Evolutionary conservation across 495 filamentous ascomycete genomes (phyloP), one percentile per base, ranked within the genome.

Genomic region (Hypomontagnella submonticulosa): DNA sequence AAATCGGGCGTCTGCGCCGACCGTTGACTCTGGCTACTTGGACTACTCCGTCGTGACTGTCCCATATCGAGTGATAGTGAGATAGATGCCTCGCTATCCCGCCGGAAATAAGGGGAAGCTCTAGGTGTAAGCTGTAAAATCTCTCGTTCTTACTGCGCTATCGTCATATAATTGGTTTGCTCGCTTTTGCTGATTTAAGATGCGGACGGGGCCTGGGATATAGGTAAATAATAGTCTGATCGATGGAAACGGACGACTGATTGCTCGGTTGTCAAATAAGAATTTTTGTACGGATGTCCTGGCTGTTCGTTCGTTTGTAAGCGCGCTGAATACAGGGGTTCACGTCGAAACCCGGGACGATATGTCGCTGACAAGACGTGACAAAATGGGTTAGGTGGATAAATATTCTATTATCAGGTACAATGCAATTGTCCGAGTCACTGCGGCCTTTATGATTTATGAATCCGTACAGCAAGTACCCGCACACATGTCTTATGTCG

Each of bases 271-370:
- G 30, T 49, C 52, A 48, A 62, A 52, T 50, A 51, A 57, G 42
- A 53, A 47, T 38, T 61, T 57, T 27, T 36, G 51, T 44, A 38
- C 23, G 23, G 23, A 6, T 19, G 20, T 32, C 23, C 15, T 18
- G 27, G 11, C 11, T 15, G 20, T 30, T 9, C 8, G 40, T n/a
- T 19, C 46, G 18, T 12, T 41, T 15, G 48, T 57, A 62, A 67
- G 58, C 57, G 53, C 44, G 52, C 53, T 54, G 34, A 53, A 54
- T 56, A 41, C 64, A 62, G 58, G 64, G 64, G 50, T 48, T 57
- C 47, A 5, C 32, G 23, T 62, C 40, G 43, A 57, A 34, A 15
- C 13, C 18, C 38, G 16, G 48, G 48, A 41, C 34, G 34, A 41
- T 32, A 41, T 51, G 57, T 30, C 34, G 33, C 57, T 32, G 44